Conservation (phyloP, 2,329 filamentous ascomycete species). For the Pyrenochaeta sp. region DNA sequence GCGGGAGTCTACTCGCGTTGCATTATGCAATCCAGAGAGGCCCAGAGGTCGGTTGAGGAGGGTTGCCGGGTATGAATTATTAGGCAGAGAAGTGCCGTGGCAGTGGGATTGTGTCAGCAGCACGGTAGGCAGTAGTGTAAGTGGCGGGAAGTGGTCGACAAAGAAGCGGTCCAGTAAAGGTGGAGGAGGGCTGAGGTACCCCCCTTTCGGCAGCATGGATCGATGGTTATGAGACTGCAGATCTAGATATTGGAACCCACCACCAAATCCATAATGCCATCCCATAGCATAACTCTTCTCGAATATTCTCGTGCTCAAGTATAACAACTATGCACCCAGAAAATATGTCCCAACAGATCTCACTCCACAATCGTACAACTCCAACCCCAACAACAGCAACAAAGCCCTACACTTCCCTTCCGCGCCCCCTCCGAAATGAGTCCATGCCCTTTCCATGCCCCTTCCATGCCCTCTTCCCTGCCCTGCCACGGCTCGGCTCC, state of each 20-base stretch:
- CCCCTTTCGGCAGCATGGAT: constrained; percentile 36
- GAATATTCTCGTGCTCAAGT: too few species aligned
- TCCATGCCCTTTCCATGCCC: too few species aligned
- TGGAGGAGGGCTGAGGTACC: constrained; percentile 28
- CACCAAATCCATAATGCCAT: too few species aligned
- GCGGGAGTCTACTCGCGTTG: constrained; percentile 34
- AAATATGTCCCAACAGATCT: too few species aligned
- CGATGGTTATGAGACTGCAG: constrained; percentile 34
- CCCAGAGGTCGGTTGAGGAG: constrained; percentile 26
- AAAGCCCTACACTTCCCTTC: too few species aligned
- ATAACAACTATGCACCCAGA: too few species aligned
- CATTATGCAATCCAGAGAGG: constrained; percentile 26
- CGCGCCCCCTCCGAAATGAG: too few species aligned
- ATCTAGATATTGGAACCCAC: too few species aligned
- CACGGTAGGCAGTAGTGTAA: constrained; percentile 21
- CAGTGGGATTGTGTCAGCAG: constrained; percentile 46
- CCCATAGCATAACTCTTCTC: too few species aligned
- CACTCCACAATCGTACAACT: too few species aligned
- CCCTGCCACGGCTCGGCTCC: constrained; percentile 3
- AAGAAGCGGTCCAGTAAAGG: constrained; percentile 10
- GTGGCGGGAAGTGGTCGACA: constrained; percentile 11
- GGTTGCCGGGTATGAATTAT: constrained; percentile 41
- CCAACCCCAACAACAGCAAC: too few species aligned
- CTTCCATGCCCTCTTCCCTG: too few species aligned
- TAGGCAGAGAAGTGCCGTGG: constrained; percentile 41